Percentiles rank a stretch among this genome's conserved stretches.
These are phyloP conservation scores for Hypoxylon sp. DNA, from an alignment of 2,329 filamentous ascomycete genomes.

Conservation along the genomic window DNA sequence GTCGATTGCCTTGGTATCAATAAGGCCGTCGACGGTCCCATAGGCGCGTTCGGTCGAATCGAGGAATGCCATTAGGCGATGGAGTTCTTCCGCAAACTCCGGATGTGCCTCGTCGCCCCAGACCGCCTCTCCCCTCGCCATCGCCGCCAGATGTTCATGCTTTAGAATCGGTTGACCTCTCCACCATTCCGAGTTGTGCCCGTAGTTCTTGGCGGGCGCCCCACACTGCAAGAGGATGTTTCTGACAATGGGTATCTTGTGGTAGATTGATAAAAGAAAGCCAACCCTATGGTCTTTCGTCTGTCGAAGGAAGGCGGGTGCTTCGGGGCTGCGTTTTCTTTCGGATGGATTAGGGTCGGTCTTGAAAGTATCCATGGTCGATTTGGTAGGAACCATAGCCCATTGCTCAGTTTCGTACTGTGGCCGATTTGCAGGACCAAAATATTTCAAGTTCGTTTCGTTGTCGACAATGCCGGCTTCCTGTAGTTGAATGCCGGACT, in stretches of 20 bases:
- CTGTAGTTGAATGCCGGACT: constrained; percentile 64
- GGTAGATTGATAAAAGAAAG: constrained; percentile 68
- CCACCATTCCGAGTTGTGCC: constrained; percentile 72
- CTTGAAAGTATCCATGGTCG: constrained; percentile 47
- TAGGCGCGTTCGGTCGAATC: constrained; percentile 71
- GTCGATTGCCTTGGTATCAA: constrained; percentile 54
- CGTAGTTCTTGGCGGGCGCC: constrained; percentile 61
- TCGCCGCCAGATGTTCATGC: constrained; percentile 54
- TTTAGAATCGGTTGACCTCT: constrained; percentile 65
- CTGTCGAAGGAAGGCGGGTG: constrained; percentile 65
- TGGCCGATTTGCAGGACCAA: constrained; percentile 70
- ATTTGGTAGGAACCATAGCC: constrained; percentile 66
- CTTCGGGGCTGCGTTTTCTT: constrained; percentile 58
- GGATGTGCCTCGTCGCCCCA: constrained; percentile 53
- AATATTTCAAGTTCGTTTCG: constrained; percentile 59
- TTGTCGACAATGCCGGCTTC: constrained; percentile 63
- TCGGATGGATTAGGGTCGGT: constrained; percentile 58
- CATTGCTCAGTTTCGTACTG: constrained; percentile 69
- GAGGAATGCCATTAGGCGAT: constrained; percentile 73
- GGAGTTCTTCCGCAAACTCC: constrained; percentile 66
- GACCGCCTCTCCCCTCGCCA: constrained; percentile 50
- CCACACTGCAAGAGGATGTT: constrained; percentile 66
- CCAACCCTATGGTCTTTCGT: constrained; percentile 60
- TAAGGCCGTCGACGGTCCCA: constrained; percentile 65
- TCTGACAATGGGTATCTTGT: constrained; percentile 69